phyloP scores from a whole-genome alignment of 805 yeast genomes.

The Hemisphaericaspora nanyangensis region DNA sequence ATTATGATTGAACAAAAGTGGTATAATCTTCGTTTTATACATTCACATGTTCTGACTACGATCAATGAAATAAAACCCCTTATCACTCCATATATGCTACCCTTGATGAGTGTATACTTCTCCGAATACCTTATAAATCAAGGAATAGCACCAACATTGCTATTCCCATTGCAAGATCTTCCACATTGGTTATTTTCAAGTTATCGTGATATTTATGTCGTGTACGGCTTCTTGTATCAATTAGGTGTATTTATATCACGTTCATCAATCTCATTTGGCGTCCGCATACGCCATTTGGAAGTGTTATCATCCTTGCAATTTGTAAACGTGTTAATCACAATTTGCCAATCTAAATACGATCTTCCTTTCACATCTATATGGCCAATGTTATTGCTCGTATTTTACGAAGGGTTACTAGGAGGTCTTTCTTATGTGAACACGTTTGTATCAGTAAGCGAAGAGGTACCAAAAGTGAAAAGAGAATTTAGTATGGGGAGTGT shows the following conservation, averaged over 20 bases:
- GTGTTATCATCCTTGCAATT: slow-evolving; percentile 64
- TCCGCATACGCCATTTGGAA: slow-evolving; percentile 58
- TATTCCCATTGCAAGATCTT: slow-evolving; percentile 67
- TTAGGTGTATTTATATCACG: slow-evolving; percentile 90
- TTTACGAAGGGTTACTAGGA: slow-evolving; percentile 89
- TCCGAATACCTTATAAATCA: slow-evolving; percentile 89
- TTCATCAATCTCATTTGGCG: slow-evolving; percentile 64
- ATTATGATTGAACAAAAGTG: not conserved
- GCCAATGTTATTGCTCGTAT: slow-evolving; percentile 55
- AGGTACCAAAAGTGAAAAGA: slow-evolving; percentile 34
- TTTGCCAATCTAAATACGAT: slow-evolving; percentile 62
- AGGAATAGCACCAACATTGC: slow-evolving; percentile 83
- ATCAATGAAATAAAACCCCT: slow-evolving; percentile 37
- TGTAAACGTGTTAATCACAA: slow-evolving; percentile 53
- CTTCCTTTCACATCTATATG: slow-evolving; percentile 58
- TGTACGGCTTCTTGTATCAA: slow-evolving; percentile 87
- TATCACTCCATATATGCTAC: slow-evolving; percentile 71
- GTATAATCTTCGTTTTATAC: not conserved
- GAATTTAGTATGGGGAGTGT: slow-evolving; percentile 35
- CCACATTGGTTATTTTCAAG: slow-evolving; percentile 55
- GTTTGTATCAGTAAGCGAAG: slow-evolving; percentile 69
- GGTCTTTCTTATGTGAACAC: slow-evolving; percentile 91
- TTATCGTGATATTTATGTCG: slow-evolving; percentile 84
- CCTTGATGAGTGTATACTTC: slow-evolving; percentile 76
- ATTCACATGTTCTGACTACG: slow-evolving; percentile 18